Conservation (phyloP, 1,284 basidiomycete species). For the Ceraceosorus bombacis region DNA sequence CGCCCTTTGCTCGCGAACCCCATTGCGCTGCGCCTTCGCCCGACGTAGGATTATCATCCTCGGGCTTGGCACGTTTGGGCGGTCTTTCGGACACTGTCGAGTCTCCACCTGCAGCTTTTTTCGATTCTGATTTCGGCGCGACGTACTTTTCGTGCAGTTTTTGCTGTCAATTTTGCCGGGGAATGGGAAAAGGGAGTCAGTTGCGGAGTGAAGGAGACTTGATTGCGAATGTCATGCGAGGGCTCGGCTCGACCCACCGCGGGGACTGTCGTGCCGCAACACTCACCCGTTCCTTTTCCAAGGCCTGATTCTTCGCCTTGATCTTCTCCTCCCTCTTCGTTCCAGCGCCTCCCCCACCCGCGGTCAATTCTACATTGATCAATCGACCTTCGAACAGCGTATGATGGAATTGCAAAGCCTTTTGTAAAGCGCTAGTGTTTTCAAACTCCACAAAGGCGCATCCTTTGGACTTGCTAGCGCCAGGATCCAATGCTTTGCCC, state of each 20-base stretch:
- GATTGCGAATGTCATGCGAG: neutral
- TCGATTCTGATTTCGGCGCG: too few relatives aligned
- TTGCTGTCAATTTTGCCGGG: neutral
- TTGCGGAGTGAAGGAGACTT: neutral
- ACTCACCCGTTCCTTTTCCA: constrained; percentile 35
- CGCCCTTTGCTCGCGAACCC: too few relatives aligned
- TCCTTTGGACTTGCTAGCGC: constrained; percentile 32
- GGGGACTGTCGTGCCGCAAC: too few relatives aligned
- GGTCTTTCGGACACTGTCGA: too few relatives aligned
- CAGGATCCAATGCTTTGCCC: constrained; percentile 41
- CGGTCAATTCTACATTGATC: constrained; percentile 47
- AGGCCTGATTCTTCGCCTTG: constrained; percentile 35
- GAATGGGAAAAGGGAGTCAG: neutral
- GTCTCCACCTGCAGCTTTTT: too few relatives aligned
- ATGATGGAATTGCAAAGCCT: constrained; percentile 45
- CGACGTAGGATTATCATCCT: too few relatives aligned
- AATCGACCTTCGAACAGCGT: constrained; percentile 40
- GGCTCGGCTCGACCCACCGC: neutral
- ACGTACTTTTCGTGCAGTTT: constrained; percentile 44
- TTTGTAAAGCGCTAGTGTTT: constrained; percentile 26
- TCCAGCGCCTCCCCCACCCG: constrained; percentile 44
- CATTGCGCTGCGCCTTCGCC: too few relatives aligned
- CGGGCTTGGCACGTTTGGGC: too few relatives aligned
- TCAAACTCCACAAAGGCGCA: constrained; percentile 47
- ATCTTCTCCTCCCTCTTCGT: constrained; percentile 39